These are phyloP conservation scores for Ceratobasidium papillatum DNA, from an alignment of 1,284 basidiomycete species.

Conservation along the genomic window DNA sequence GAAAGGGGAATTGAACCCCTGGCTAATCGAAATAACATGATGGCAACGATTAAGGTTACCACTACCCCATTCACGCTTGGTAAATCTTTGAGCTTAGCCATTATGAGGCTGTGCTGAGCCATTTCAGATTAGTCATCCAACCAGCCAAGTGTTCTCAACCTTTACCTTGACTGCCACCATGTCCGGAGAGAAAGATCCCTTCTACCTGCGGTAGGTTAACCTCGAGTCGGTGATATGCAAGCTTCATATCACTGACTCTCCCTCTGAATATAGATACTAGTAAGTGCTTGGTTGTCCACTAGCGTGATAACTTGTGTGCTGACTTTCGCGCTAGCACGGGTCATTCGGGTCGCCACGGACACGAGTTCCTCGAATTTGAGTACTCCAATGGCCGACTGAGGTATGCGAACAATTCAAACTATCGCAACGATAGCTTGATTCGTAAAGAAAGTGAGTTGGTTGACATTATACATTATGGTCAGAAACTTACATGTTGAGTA, in stretches of 20 bases:
- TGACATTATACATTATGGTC: conserved; percentile 15
- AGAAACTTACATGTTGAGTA: conserved; percentile 52
- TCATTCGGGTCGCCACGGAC: conserved; percentile 94
- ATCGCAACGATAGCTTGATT: conserved; percentile 95
- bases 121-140: background rate
- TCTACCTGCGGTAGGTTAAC: conserved; percentile 78
- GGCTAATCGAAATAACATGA: conserved; percentile 1
- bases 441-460: conserved; percentile 90
- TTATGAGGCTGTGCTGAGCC: background rate
- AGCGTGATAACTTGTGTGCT: background rate
- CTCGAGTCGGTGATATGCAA: conserved; percentile 15
- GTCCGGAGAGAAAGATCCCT: conserved; percentile 63
- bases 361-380: conserved; percentile 99
- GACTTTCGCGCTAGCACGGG: conserved; percentile 73
- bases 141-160: background rate
- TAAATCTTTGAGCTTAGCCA: too few species aligned
- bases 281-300: conserved; percentile 55
- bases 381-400: conserved; percentile 95
- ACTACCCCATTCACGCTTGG: background rate
- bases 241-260: conserved; percentile 31
- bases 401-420: conserved; percentile 99
- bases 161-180: conserved; percentile 32
- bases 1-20: conserved; percentile 42
- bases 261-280: conserved; percentile 75
- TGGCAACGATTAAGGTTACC: background rate